Base-by-base conservation (phyloP, 176 grass and related monocot species). In the Puya raimondii region DNA sequence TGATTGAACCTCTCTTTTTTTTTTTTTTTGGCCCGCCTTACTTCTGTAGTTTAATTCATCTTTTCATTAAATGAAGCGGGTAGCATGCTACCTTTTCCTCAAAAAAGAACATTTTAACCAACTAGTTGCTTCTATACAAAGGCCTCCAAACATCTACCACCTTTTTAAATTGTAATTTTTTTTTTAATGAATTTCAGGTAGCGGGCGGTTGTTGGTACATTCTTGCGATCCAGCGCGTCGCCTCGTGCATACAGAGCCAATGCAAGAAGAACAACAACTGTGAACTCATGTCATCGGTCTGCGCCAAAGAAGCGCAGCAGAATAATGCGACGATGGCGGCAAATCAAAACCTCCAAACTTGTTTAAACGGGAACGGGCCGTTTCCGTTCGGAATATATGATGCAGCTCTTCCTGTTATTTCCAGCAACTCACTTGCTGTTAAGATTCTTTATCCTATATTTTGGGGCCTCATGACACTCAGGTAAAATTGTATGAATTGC, bases 401-500 rank as follows among this genome's bases (percentile, higher is more conserved):
- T 50, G 67, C 80, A 17, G 94, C 94, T 65, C 89, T 97, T 33
- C 94, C 94, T 64, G 89, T 97, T 59, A 92, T 97, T 64, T 97
- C 94, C 1, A 97, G 89, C 75, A 88, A 85, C 71, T 92, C 89
- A 2, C 87, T 97, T 64, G 77, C 83, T 58, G 84, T 97, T 25
- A 97, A 97, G 71, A 88, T 92, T 51, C 86, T 97, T 48, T 97
- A 92, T 63, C 94, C 94, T 29, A 92, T 97, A 81, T 97, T 97
- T 51, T 97, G 94, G 94, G 94, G 94, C 50, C 94, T 97, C 14
- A 97, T 97, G 86, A 88, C 88, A 53, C 89, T 97, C 64, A 97
- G 94, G 94, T 97, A 90, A 25, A 49, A 75, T 51, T 21, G 17
- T 18, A 6, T 17, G 56, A 9, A 61, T 15, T 9, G 47, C 29